phyloP scores from a whole-genome alignment of 805 yeast genomes.

The Ogataea trehalophila region DNA sequence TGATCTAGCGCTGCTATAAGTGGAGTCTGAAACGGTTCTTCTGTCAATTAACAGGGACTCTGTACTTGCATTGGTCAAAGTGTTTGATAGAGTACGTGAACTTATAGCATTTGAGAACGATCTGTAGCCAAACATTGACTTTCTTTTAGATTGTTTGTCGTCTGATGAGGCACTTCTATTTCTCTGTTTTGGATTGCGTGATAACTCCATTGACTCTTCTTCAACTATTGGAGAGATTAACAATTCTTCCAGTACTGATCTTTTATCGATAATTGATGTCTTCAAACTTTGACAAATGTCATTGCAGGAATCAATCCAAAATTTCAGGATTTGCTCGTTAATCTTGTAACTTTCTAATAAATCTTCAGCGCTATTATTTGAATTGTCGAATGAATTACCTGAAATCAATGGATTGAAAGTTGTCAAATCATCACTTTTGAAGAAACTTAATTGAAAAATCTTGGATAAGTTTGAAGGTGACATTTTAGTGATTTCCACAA shows the following conservation, averaged over 20 bases:
- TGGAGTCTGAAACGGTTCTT: slow-evolving; percentile 3
- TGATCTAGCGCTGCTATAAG: not conserved
- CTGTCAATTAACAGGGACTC: not conserved
- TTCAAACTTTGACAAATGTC: slow-evolving; percentile 10
- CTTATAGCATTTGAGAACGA: slow-evolving; percentile 23
- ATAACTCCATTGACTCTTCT: slow-evolving; percentile 1
- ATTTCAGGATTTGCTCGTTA: slow-evolving; percentile 24
- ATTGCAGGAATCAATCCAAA: slow-evolving; percentile 24
- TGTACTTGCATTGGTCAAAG: not conserved
- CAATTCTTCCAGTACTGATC: slow-evolving; percentile 7
- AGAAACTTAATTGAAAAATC: slow-evolving; percentile 34
- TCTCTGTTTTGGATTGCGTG: slow-evolving; percentile 11
- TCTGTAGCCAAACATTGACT: slow-evolving; percentile 25
- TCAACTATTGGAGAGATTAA: slow-evolving; percentile 12
- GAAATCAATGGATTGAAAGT: slow-evolving; percentile 14
- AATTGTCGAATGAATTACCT: slow-evolving; percentile 3
- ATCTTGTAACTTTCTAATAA: slow-evolving; percentile 23
- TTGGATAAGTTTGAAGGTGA: slow-evolving; percentile 32
- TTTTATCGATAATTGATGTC: slow-evolving; percentile 3
- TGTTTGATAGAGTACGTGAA: slow-evolving; percentile 12
- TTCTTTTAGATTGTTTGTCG: slow-evolving; percentile 20
- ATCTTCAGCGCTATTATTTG: slow-evolving; percentile 22
- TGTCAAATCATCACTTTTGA: slow-evolving; percentile 29
- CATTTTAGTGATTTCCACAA: slow-evolving; percentile 32
- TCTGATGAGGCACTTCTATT: slow-evolving; percentile 10